These are phyloP conservation scores for Wallacemonas rigidus DNA, from an alignment of 208 protist genomes.

Conservation along the genomic window DNA sequence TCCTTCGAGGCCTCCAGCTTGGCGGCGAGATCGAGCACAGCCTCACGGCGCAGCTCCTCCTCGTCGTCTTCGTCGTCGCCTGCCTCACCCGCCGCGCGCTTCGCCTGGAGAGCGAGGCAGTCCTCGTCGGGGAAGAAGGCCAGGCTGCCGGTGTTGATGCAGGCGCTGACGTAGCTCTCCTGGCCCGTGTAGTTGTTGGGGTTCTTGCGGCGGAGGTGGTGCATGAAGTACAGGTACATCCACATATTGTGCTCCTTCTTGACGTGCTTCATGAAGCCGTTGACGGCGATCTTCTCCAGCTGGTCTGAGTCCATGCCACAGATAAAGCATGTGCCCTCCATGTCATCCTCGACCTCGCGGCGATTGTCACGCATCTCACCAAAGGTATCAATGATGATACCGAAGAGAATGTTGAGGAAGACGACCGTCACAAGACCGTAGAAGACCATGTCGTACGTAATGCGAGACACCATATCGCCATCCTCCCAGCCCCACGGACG, in stretches of 20 bases:
- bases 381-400: conserved; percentile 96
- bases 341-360: conserved; percentile 73
- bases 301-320: conserved; percentile 84
- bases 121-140: conserved; percentile 78
- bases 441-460: conserved; percentile 91
- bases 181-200: conserved; percentile 79
- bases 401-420: conserved; percentile 95
- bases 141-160: conserved; percentile 57
- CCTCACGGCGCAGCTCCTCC: conserved; percentile 10
- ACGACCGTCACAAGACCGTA: conserved; percentile 93
- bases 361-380: conserved; percentile 88
- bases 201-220: conserved; percentile 84
- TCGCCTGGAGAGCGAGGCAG: conserved; percentile 47
- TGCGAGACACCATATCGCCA: conserved; percentile 42
- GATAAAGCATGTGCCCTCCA: conserved; percentile 92
- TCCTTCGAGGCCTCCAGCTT: conserved; percentile 36
- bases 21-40: neutral
- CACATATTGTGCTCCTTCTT: conserved; percentile 94
- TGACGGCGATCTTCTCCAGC: conserved; percentile 70
- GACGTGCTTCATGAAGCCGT: conserved; percentile 88
- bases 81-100: conserved; percentile 15
- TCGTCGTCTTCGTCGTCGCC: conserved; percentile 32
- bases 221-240: conserved; percentile 95
- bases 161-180: conserved; percentile 76
- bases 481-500: conserved; percentile 55